phyloP scores from a whole-genome alignment of 306 rosid genomes.

The Astragalus membranaceus region DNA sequence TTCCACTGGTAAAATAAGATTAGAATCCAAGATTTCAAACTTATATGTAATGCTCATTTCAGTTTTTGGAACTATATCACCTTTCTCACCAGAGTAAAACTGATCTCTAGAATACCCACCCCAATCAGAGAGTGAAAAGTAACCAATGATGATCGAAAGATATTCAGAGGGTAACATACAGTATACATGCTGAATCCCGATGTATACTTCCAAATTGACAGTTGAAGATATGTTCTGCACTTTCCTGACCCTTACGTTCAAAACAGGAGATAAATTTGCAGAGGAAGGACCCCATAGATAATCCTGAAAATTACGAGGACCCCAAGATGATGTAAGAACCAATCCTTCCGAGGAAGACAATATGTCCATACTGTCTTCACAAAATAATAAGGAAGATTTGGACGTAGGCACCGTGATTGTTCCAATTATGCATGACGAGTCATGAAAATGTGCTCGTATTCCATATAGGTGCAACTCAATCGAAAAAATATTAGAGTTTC shows the following conservation, averaged over 20 bases:
- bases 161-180: conserved; percentile 85
- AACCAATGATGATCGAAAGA: conserved; percentile 82
- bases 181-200: conserved; percentile 76
- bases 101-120: conserved; percentile 38
- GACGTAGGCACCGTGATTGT: conserved; percentile 49
- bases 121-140: conserved; percentile 81
- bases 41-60: conserved; percentile 47
- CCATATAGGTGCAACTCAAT: conserved; percentile 48
- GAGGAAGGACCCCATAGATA: conserved; percentile 81
- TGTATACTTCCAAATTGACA: conserved; percentile 50
- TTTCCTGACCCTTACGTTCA: conserved; percentile 66
- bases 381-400: conserved; percentile 45
- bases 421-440: conserved; percentile 72
- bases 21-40: conserved; percentile 78
- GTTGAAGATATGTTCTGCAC: conserved; percentile 27
- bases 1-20: conserved; percentile 66
- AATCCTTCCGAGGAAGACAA: conserved; percentile 69
- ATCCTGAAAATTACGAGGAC: conserved; percentile 44
- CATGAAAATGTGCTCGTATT: conserved; percentile 75
- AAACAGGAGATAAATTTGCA: conserved; percentile 59
- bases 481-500: conserved; percentile 26
- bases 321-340: conserved; percentile 68
- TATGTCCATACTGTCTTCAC: conserved; percentile 52
- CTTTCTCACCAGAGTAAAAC: conserved; percentile 21
- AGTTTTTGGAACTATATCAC: conserved; percentile 28